Evolutionary conservation across 805 yeast species (phyloP), one percentile per base, ranked within the genome.

Genomic region (Candida bentonensis): DNA sequence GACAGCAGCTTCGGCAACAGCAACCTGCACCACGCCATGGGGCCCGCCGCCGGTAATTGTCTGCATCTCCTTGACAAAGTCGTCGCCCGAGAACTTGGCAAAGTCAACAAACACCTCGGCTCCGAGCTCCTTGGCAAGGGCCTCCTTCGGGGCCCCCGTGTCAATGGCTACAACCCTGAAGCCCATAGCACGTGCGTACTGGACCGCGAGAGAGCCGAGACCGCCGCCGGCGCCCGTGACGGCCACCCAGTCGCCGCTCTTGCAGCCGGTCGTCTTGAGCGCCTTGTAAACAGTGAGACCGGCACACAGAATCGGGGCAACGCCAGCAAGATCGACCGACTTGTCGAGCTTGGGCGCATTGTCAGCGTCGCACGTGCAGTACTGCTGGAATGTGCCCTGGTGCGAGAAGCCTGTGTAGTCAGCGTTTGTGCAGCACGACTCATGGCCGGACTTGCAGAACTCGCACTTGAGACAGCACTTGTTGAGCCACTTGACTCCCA

Each of bases 181-280:
- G 53, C 86, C 87, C 86, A 81, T 79, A 47, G 84, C 85, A 58
- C 65, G 71, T 47, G 85, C 87, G 66, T 76, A 80, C 66, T 80
- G 87, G 54, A 78, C 65, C 46, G 84, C 85, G 51, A 80, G 66
- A 46, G 85, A 71, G 49, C 88, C 88, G 56, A 80, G 73, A 51
- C 87, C 87, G 62, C 88, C 87, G 56, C 79, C 85, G 45, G 86
- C 86, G 63, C 88, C 88, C 46, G 82, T 74, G 53, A 80, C 65
- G 53, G 82, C 80, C 47, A 80, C 79, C 84, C 84, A 79, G 55
- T 81, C 73, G 53, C 87, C 87, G 47, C 85, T 74, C 48, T 53
- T 60, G 57, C 79, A 67, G 47, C 73, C 74, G 45, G 94, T 83
- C 39, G 84, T 80, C 73, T 55, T 65, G 52, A 82, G 61, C 45